Evolutionary conservation across 75 land plant genomes (phyloP).

Genomic region (Chamaecyparis obtusa): DNA sequence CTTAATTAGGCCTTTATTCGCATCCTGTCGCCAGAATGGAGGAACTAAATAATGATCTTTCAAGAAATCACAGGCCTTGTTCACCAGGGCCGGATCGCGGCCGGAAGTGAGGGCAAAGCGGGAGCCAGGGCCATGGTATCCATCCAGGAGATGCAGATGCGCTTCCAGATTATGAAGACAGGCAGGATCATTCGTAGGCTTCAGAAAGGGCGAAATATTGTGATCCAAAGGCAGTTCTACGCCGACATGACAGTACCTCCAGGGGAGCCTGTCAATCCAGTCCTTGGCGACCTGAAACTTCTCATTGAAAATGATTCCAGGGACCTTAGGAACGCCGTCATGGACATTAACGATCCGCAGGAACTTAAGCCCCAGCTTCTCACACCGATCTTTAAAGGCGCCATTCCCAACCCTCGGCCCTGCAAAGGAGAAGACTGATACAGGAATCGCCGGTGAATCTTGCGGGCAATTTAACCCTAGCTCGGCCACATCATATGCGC

Average conservation of each 20-base stretch:
- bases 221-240: conserved; percentile 53
- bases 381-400: conserved; percentile 45
- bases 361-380: conserved; percentile 50
- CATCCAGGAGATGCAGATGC: conserved; percentile 58
- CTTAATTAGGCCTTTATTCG: conserved; percentile 65
- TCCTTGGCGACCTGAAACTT: conserved; percentile 20
- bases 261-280: conserved; percentile 18
- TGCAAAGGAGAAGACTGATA: conserved; percentile 52
- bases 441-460: conserved; percentile 18
- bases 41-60: conserved; percentile 41
- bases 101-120: conserved; percentile 21
- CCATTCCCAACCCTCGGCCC: conserved; percentile 59
- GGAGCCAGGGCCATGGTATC: conserved; percentile 41
- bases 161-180: conserved; percentile 60
- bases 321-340: conserved; percentile 57
- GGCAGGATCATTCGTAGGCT: conserved; percentile 16
- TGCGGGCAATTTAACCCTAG: conserved; percentile 31
- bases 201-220: conserved; percentile 15
- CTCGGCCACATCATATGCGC: conserved; percentile 69
- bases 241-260: conserved; percentile 59
- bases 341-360: conserved; percentile 50
- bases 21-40: conserved; percentile 54
- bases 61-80: conserved; percentile 60
- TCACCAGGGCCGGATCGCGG: conserved; percentile 60
- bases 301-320: conserved; percentile 49